phyloP scores from a whole-genome alignment of 129 eudicot genomes.

The Chrysanthemum lavandulifolium region DNA sequence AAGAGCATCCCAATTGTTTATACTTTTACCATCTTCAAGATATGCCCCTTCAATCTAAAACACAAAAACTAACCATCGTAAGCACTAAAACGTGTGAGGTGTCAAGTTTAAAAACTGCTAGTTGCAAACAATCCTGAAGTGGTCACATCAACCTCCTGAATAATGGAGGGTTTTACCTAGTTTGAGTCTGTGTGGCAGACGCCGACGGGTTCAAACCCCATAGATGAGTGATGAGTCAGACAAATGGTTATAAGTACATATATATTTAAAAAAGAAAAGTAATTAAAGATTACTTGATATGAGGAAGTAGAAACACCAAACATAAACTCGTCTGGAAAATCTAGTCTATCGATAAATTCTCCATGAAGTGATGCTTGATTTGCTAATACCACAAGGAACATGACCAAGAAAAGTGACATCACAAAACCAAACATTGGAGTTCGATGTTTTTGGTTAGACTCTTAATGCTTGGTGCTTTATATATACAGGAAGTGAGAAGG shows the following conservation, averaged over 20 bases:
- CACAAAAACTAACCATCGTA: neutral
- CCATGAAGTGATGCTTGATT: constrained; percentile 7
- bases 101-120: too few relatives aligned
- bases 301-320: constrained; percentile 69
- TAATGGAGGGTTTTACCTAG: too few relatives aligned
- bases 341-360: constrained; percentile 38
- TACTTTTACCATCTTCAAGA: constrained; percentile 77
- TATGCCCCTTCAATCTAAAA: constrained; percentile 83
- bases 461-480: too few relatives aligned
- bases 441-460: too few relatives aligned
- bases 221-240: too few relatives aligned
- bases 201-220: too few relatives aligned
- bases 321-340: constrained; percentile 60
- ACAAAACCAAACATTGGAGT: too few relatives aligned
- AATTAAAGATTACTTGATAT: constrained; percentile 45
- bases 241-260: neutral
- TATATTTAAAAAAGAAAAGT: constrained; percentile 3
- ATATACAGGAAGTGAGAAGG: too few relatives aligned
- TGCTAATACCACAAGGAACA: neutral
- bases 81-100: too few relatives aligned
- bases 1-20: constrained; percentile 74
- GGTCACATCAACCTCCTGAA: too few relatives aligned
- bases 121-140: too few relatives aligned
- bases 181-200: too few relatives aligned
- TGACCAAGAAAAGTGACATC: constrained; percentile 5